These are phyloP conservation scores for Orbilia brochopaga DNA, from an alignment of 2,329 filamentous ascomycete species.

Conservation along the genomic window DNA sequence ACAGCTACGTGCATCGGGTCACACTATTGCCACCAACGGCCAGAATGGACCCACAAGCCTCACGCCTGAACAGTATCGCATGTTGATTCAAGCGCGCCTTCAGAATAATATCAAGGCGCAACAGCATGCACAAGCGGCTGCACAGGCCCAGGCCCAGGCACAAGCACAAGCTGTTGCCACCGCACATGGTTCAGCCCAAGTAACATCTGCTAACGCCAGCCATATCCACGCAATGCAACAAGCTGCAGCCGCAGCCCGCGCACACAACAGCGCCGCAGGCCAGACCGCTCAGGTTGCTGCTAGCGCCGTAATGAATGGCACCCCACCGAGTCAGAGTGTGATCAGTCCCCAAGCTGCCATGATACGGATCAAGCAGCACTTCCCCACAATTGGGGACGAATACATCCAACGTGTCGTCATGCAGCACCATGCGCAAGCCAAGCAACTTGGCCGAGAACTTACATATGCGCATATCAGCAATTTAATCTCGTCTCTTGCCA, in stretches of 20 bases:
- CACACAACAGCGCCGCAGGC: slow-evolving; percentile 20
- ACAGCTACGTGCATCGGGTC: slow-evolving; percentile 35
- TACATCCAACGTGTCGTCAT: slow-evolving; percentile 42
- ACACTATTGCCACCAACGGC: slow-evolving; percentile 33
- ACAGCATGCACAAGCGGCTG: slow-evolving; percentile 25
- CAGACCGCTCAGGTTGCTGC: slow-evolving; percentile 13
- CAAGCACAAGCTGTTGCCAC: slow-evolving; percentile 21
- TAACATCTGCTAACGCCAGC: slow-evolving; percentile 17
- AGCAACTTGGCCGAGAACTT: slow-evolving; percentile 31
- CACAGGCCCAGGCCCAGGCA: slow-evolving; percentile 11
- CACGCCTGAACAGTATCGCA: slow-evolving; percentile 44
- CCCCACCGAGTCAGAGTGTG: slow-evolving; percentile 4
- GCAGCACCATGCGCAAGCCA: slow-evolving; percentile 49
- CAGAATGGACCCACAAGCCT: slow-evolving; percentile 45
- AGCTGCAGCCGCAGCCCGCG: slow-evolving; percentile 38
- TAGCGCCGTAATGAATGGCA: background rate
- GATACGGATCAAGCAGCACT: slow-evolving; percentile 46
- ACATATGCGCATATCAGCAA: slow-evolving; percentile 43
- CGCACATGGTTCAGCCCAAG: slow-evolving; percentile 11
- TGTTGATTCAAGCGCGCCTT: slow-evolving; percentile 45
- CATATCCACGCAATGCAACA: slow-evolving; percentile 41
- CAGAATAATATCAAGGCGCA: slow-evolving; percentile 42
- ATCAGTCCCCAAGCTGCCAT: slow-evolving; percentile 42
- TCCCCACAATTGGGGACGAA: slow-evolving; percentile 46
- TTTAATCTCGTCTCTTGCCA: slow-evolving; percentile 32